Evolutionary conservation across 1,284 basidiomycete genomes (phyloP), one percentile per base, ranked within the genome.

Genomic region (Microbotryomycetes sp.): DNA sequence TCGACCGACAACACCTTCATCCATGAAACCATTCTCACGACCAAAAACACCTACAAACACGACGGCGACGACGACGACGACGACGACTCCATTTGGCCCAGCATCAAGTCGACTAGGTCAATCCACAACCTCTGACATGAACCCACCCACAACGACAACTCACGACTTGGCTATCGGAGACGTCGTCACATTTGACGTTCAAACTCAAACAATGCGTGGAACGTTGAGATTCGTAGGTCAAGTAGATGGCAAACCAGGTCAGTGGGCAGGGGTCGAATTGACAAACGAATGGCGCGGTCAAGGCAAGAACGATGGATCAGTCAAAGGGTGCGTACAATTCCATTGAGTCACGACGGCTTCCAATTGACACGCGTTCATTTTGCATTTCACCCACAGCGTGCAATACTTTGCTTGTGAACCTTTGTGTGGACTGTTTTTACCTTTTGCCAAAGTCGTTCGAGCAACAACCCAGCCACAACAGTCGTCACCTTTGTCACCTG

Each of bases 281-380:
- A 79, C 82, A 67, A 86, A 85, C 45, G 87, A 87, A 2, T 93
- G 90, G 73, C 76, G 81, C 16, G 92, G 94, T n/a, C 88, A 88
- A 74, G 94, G 94, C 2, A 97, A 97, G 79, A 98, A 98, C 72
- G 85, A 97, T 72, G 94, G 94, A 23, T 84, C 84, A 49, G 92
- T 96, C 3, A 82, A 81, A 67, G 89, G 89, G 92, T 94, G 73
- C 80, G 89, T 74, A 14, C 3, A 1, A 5, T 55, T 31, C 62
- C 49, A 45, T 6, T 26, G 29, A 30, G 45, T 49, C 45, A 52
- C 54, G 55, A 65, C 12, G n/a, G 30, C 31, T 46, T n/a, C 14
- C 0, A 45, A 9, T n/a, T 1, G 36, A 4, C 4, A 2, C 2
- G 26, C 15, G 4, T 42, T 6, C 1, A 48, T 46, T 49, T 23